A percentile compares a stretch with the other conserved stretches of the same genome.
phyloP scores from a whole-genome alignment of 257 asterid species.

The Gynochthodes officinalis region DNA sequence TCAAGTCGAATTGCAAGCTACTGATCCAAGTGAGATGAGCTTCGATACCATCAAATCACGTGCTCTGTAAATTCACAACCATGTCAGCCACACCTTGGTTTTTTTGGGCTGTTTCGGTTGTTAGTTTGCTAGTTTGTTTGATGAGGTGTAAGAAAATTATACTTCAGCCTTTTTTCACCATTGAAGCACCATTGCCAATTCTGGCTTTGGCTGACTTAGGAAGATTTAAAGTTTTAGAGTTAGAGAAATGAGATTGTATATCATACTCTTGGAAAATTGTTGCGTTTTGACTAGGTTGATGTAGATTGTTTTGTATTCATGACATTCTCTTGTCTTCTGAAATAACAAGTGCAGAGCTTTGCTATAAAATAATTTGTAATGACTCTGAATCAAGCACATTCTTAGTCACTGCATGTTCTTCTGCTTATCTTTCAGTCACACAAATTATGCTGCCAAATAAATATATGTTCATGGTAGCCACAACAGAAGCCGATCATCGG shows the following conservation, averaged over 20 bases:
- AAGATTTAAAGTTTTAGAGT: not conserved
- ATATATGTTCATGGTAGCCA: not conserved
- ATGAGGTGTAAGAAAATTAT: slow-evolving; percentile 1
- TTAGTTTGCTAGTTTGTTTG: slow-evolving; percentile 3
- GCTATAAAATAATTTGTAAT: not conserved
- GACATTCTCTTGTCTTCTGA: not conserved
- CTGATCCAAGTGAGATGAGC: slow-evolving; percentile 83
- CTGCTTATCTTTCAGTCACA: not conserved
- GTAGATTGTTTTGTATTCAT: not conserved
- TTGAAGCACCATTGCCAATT: slow-evolving; percentile 8
- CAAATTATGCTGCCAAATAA: not conserved
- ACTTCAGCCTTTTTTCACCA: not conserved
- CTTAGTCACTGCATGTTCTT: not conserved
- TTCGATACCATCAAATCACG: slow-evolving; percentile 53
- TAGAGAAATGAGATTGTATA: slow-evolving; percentile 7
- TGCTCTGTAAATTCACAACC: slow-evolving; percentile 36
- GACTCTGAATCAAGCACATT: not conserved
- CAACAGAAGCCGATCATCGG: too few species aligned
- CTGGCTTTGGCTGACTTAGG: slow-evolving; percentile 5
- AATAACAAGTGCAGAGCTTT: not conserved
- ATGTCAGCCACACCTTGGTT: not conserved
- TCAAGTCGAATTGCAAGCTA: slow-evolving; percentile 69
- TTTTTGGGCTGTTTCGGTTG: not conserved
- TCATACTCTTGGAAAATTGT: not conserved
- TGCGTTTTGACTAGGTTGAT: not conserved